Conservation (phyloP, 164 flowering plant genomes). For the Vitis riparia region DNA sequence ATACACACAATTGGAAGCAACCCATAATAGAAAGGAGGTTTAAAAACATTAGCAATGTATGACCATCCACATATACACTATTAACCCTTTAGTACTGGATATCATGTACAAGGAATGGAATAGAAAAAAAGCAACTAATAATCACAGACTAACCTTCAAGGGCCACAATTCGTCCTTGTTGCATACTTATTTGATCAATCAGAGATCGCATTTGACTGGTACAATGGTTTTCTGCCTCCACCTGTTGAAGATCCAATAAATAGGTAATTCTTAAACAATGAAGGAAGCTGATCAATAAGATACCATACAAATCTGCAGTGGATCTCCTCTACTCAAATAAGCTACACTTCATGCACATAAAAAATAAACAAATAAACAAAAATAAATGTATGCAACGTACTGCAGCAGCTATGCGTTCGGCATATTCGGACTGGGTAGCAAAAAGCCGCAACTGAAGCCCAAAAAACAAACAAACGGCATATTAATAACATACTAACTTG, state of each 20-base stretch:
- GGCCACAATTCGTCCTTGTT: conserved; percentile 67
- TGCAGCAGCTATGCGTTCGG: conserved; percentile 83
- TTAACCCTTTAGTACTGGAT: background rate
- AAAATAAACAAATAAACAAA: background rate
- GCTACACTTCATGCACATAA: background rate
- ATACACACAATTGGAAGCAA: too few relatives aligned
- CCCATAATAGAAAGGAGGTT: too few relatives aligned
- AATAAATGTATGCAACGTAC: conserved; percentile 43
- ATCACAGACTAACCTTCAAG: conserved; percentile 64
- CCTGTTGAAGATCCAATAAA: conserved; percentile 31
- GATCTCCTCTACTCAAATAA: background rate
- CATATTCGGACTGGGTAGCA: conserved; percentile 79
- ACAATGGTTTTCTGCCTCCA: conserved; percentile 77
- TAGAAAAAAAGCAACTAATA: background rate
- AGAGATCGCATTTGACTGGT: conserved; percentile 66
- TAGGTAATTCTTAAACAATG: background rate
- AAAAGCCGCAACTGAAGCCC: conserved; percentile 72
- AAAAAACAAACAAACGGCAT: conserved; percentile 6
- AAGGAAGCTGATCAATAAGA: too few relatives aligned
- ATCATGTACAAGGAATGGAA: background rate
- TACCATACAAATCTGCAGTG: too few relatives aligned
- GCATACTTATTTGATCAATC: conserved; percentile 91
- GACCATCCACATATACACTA: too few relatives aligned
- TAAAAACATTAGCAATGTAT: too few relatives aligned
- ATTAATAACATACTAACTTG: background rate